These are phyloP conservation scores for Galeopsis tetrahit DNA, from an alignment of 257 asterid species.

Conservation along the genomic window DNA sequence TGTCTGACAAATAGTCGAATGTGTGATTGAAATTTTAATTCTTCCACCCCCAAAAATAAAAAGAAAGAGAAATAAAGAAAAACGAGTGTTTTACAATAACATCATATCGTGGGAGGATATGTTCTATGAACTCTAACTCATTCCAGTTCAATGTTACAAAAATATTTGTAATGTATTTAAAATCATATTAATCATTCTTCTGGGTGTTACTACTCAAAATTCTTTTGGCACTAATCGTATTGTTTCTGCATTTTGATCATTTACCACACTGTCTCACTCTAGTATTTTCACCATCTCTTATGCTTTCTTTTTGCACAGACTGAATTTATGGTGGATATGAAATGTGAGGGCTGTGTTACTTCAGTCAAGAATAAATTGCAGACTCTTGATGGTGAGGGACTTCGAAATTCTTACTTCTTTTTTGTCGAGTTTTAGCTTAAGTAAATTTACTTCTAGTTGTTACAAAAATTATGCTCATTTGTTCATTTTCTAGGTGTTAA, in stretches of 20 bases:
- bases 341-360: conserved; percentile 86
- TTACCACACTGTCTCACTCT: neutral
- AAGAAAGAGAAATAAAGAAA: neutral
- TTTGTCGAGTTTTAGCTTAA: neutral
- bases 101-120: neutral
- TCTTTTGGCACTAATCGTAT: no score
- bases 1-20: neutral
- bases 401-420: conserved; percentile 1
- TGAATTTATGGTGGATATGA: conserved; percentile 95
- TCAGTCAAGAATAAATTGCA: conserved; percentile 79
- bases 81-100: neutral
- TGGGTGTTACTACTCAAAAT: no score
- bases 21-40: neutral
- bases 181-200: neutral
- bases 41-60: neutral
- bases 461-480: conserved; percentile 1
- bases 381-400: conserved; percentile 72
- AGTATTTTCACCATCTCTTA: conserved; percentile 24
- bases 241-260: neutral
- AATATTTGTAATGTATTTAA: neutral
- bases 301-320: conserved; percentile 53
- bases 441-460: neutral
- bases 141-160: neutral
- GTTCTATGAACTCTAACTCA: neutral
- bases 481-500: conserved; percentile 60